Evolutionary conservation across 345 rosid genomes (phyloP), one percentile per base, ranked within the genome.

Genomic region (Murraya koenigii): DNA sequence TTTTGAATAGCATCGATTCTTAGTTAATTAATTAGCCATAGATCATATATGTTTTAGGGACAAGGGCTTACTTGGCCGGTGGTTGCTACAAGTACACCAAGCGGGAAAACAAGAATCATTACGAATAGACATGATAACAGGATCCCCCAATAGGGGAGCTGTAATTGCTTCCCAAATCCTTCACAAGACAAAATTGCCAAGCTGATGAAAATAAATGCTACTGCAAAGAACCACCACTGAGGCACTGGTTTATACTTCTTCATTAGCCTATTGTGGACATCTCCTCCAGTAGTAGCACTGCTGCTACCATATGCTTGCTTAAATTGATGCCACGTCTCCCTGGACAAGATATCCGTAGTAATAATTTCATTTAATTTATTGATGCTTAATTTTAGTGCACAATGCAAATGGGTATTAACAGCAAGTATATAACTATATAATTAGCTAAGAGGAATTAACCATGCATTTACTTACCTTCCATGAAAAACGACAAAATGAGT

Each of bases 131-230:
- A 76, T 28, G 90, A 85, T 6, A 85, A 69, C 10, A 85, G 49
- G 59, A 87, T 75, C 26, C 83, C 88, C 88, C 88, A 87, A 75
- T 85, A 83, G 2, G 85, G 87, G 47, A 85, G 87, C 44, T 83
- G 90, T 44, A 85, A 63, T 36, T 83, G 77, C 35, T 70, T 66
- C 62, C 60, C 77, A 58, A 83, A 85, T 32, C 83, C 83, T 79
- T 83, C 81, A 8, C 82, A 71, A 5, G 83, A 76, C 1, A 78
- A 17, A 33, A 87, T 66, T 9, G 84, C 66, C n/a, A 87, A 77
- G 22, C 17, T 59, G 4, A 80, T 3, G 32, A 70, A 62, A 60
- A 81, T 25, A 22, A 33, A 33, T 2, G 23, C 19, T 33, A 83
- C 58, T 2, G 20, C 0, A 5, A 70, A 20, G 59, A 87, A 85